These are phyloP conservation scores for Fusarium temperatum DNA, from an alignment of 2,329 filamentous ascomycete species.

Conservation along the genomic window DNA sequence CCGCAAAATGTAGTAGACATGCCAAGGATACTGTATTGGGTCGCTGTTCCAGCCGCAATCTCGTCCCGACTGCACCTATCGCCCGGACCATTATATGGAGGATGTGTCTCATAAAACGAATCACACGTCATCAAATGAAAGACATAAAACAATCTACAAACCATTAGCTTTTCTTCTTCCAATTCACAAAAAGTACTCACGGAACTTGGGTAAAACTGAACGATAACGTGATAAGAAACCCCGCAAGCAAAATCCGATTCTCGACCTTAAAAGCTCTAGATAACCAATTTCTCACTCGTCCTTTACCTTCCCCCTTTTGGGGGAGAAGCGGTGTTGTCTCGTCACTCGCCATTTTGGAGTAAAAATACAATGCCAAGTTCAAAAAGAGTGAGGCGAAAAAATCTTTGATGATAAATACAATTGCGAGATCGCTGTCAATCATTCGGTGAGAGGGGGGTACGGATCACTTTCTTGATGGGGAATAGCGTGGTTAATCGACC, in stretches of 20 bases:
- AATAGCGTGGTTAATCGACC: background rate
- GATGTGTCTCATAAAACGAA: conserved; percentile 69
- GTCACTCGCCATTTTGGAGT: conserved; percentile 30
- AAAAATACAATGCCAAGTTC: conserved; percentile 2
- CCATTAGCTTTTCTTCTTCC: background rate
- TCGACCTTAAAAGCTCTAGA: conserved; percentile 43
- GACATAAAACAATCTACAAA: conserved; percentile 63
- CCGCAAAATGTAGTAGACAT: conserved; percentile 75
- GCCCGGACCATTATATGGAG: conserved; percentile 55
- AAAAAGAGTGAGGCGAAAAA: conserved; percentile 13
- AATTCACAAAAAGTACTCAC: conserved; percentile 43
- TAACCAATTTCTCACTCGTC: conserved; percentile 23
- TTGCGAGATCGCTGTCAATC: conserved; percentile 9
- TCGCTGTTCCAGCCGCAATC: conserved; percentile 72
- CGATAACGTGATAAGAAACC: conserved; percentile 65
- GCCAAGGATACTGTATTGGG: conserved; percentile 70
- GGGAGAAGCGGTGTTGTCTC: conserved; percentile 38
- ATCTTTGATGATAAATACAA: conserved; percentile 22
- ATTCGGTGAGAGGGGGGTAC: conserved; percentile 20
- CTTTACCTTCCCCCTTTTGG: conserved; percentile 10
- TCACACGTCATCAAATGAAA: conserved; percentile 79
- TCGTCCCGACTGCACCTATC: conserved; percentile 68
- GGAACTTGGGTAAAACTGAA: conserved; percentile 61
- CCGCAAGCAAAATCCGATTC: conserved; percentile 64
- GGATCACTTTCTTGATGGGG: conserved; percentile 8